These are phyloP conservation scores for Lodderomyces pseudojiufengensis DNA, from an alignment of 1,139 yeast genomes.

Conservation along the genomic window DNA sequence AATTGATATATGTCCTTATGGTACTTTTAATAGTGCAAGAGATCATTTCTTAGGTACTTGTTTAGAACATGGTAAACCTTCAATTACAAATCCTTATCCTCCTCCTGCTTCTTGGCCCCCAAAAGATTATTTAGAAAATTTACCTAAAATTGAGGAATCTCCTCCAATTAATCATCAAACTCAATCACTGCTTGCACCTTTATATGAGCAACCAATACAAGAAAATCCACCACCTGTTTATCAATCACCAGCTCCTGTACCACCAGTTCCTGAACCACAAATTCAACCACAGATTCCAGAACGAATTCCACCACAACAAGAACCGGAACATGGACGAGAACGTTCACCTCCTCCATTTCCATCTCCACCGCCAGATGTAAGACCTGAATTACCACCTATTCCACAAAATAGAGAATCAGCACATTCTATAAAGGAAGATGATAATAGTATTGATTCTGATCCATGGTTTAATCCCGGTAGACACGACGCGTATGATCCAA, in stretches of 20 bases:
- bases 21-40: conserved; percentile 45
- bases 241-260: neutral
- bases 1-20: conserved; percentile 47
- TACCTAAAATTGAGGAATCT: conserved; percentile 3
- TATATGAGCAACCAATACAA: too few relatives aligned
- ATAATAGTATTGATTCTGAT: neutral
- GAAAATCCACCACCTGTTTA: neutral
- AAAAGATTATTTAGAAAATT: conserved; percentile 3
- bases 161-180: conserved; percentile 1
- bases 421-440: neutral
- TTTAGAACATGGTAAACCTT: conserved; percentile 31
- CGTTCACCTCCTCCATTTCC: conserved; percentile 4
- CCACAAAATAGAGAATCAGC: neutral
- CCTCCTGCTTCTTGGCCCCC: conserved; percentile 13
- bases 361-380: neutral
- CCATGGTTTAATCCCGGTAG: too few relatives aligned
- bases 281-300: neutral
- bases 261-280: neutral
- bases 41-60: conserved; percentile 57
- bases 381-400: neutral
- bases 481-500: conserved; percentile 13
- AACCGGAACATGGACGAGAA: too few relatives aligned
- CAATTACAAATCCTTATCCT: conserved; percentile 13
- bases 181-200: neutral
- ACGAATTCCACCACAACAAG: neutral